Conservation (phyloP, 75 land plant species). For the Chamaecyparis obtusa region DNA sequence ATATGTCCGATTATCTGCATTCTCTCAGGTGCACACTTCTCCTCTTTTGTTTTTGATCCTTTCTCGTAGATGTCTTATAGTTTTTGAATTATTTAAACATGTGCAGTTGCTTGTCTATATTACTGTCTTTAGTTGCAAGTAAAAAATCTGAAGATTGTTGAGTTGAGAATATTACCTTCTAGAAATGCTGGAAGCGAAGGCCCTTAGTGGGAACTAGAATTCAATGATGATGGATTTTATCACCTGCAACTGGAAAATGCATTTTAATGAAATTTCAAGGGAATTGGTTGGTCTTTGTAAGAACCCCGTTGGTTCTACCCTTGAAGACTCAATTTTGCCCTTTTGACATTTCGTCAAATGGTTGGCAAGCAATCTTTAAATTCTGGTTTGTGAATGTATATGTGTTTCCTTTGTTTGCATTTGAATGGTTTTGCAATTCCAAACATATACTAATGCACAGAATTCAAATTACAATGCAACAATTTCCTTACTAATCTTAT, state of each 20-base stretch:
- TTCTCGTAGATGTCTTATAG: not conserved
- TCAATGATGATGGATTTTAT: not conserved
- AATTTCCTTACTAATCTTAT: too few relatives aligned
- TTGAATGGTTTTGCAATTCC: too few relatives aligned
- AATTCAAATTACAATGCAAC: too few relatives aligned
- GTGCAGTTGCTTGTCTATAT: conserved; percentile 8
- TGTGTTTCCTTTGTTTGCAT: too few relatives aligned
- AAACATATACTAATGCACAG: too few relatives aligned
- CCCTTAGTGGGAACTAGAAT: not conserved
- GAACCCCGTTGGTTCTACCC: too few relatives aligned
- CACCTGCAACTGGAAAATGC: not conserved
- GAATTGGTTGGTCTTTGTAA: not conserved
- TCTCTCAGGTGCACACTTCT: conserved; percentile 74
- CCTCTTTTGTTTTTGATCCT: not conserved
- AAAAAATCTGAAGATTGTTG: not conserved
- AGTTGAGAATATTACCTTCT: not conserved
- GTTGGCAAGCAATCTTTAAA: too few relatives aligned
- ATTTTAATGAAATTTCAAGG: not conserved
- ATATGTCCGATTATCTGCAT: conserved; percentile 79
- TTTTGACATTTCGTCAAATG: too few relatives aligned
- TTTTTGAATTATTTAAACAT: not conserved
- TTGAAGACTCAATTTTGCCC: too few relatives aligned
- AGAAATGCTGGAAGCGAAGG: not conserved
- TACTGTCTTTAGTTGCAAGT: not conserved
- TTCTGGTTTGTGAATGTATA: too few relatives aligned